Conservation (phyloP, 768 basidiomycete species). For the Termitomyces sp. region DNA sequence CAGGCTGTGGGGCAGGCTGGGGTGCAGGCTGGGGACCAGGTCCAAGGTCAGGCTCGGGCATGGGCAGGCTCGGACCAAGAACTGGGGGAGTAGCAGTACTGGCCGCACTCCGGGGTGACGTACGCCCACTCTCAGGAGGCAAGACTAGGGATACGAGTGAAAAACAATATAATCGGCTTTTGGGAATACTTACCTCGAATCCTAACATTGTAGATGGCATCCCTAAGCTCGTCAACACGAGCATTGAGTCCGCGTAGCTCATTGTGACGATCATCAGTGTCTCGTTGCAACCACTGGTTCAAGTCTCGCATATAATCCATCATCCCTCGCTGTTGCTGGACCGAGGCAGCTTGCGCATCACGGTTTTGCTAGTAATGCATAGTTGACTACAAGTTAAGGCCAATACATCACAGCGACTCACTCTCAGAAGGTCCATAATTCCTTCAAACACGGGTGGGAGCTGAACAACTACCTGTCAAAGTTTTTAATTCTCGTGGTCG, state of each 20-base stretch:
- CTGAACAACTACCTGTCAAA: slow-evolving; percentile 51
- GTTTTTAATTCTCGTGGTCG: not conserved
- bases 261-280: slow-evolving; percentile 72
- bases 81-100: not conserved
- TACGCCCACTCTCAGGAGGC: slow-evolving; percentile 11
- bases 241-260: slow-evolving; percentile 65
- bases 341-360: slow-evolving; percentile 63
- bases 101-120: slow-evolving; percentile 6
- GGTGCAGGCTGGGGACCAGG: not conserved
- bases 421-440: slow-evolving; percentile 63
- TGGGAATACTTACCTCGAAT: slow-evolving; percentile 25
- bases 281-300: slow-evolving; percentile 76
- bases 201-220: slow-evolving; percentile 33
- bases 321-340: slow-evolving; percentile 74
- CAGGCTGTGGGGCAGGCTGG: not conserved
- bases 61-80: not conserved
- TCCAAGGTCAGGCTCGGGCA: too few relatives aligned
- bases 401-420: slow-evolving; percentile 23
- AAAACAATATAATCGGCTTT: not conserved
- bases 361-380: slow-evolving; percentile 60
- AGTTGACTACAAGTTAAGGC: not conserved
- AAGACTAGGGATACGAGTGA: slow-evolving; percentile 7
- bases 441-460: slow-evolving; percentile 62
- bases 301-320: slow-evolving; percentile 74
- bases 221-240: slow-evolving; percentile 47